Evolutionary conservation across 257 asterid species (phyloP), one percentile per base, ranked within the genome.

Genomic region (Capsicum pubescens): DNA sequence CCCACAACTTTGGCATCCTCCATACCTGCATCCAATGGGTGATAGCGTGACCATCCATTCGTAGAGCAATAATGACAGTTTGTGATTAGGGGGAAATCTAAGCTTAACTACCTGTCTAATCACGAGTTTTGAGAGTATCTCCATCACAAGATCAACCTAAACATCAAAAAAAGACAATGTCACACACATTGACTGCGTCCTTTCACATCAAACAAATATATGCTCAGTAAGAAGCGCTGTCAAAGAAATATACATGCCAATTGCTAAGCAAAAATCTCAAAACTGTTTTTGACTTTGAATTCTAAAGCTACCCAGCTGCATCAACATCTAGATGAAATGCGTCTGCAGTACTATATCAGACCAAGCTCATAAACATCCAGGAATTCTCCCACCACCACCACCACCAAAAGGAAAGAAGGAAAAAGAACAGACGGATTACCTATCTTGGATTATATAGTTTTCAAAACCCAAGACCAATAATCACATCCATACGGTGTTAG

Each of bases 1-100:
- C 93, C 97, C 97, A 97, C 66, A 93, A 89, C 88, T 97, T 93
- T 39, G 98, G 98, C 95, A 92, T 93, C 89, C 93, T 93, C 99
- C 99, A 97, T 83, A 97, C 92, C 99, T 95, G 87, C 74, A 84
- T 78, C 87, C 56, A 86, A 54, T 39, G 32, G 54, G 63, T 17
- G 5, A 77, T 77, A 54, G 82, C 50, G 6, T 76, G 61, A 76
- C 15, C 11, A 77, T 8, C 54, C 61, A 55, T 54, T 54, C 12
- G 8, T 54, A 54, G 32, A 9, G 50, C 63, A 77, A 32, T 54
- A 77, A 77, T 32, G 48, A 77, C 63, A 35, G 82, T 69, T n/a
- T 60, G 21, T 10, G 67, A 26, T 35, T 15, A n/a, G 58, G 15
- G 39, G 15, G 48, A 21, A 59, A 57, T 6, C n/a, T 17, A 16